These are phyloP conservation scores for Pseudogymnoascus sp. DNA, from an alignment of 2,329 filamentous ascomycete species.

Conservation along the genomic window DNA sequence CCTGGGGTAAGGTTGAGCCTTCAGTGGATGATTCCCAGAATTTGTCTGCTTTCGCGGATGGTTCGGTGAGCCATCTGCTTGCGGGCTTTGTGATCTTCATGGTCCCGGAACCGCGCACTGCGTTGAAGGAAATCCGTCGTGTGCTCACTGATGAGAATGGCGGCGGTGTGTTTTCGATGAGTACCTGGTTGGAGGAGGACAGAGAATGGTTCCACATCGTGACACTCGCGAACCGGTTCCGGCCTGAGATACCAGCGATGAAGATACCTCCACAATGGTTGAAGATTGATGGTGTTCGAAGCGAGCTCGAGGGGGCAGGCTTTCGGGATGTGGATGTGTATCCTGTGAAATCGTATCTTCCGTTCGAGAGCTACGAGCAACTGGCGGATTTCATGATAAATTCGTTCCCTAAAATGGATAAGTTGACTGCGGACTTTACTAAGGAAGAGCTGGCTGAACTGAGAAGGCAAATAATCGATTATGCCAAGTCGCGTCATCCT, in stretches of 20 bases:
- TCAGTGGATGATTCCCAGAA: not conserved
- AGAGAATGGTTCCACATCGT: conserved; percentile 10
- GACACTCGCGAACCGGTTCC: not conserved
- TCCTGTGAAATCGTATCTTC: conserved; percentile 10
- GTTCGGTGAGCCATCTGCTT: not conserved
- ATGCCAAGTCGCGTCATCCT: conserved; percentile 2
- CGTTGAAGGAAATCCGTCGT: not conserved
- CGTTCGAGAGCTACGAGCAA: conserved; percentile 8
- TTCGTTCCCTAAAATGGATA: conserved; percentile 4
- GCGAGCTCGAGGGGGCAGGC: conserved; percentile 9
- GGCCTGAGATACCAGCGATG: not conserved
- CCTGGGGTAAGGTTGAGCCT: not conserved
- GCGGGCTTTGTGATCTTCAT: not conserved
- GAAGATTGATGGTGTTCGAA: conserved; percentile 1
- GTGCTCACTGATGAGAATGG: not conserved
- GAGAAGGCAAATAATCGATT: conserved; percentile 6
- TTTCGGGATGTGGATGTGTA: conserved; percentile 9
- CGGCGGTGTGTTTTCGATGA: conserved; percentile 6
- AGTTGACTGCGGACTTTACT: conserved; percentile 6
- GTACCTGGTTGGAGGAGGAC: not conserved
- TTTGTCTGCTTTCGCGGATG: not conserved
- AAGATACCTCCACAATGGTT: conserved; percentile 7
- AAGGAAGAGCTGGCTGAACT: not conserved
- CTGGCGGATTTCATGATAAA: not conserved
- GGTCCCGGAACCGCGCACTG: not conserved